Conservation (phyloP, 306 rosid genomes). For the Lathyrus oleraceus region DNA sequence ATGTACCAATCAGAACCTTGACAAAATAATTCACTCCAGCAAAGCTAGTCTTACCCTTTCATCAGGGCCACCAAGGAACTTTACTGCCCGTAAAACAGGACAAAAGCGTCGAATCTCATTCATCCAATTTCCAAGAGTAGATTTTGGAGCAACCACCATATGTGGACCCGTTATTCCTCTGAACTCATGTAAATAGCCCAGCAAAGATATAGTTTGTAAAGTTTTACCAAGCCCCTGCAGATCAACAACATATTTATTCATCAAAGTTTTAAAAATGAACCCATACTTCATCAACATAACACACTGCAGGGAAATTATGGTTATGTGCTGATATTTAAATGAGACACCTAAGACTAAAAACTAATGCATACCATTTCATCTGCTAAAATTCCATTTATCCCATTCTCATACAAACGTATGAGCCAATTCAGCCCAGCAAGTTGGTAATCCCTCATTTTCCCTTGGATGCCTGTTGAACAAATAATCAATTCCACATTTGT, state of each 20-base stretch:
- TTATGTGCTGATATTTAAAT: constrained; percentile 1
- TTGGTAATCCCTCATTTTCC: constrained; percentile 98
- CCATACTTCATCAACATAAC: constrained; percentile 3
- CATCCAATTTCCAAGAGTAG: constrained; percentile 99
- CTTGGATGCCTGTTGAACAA: constrained; percentile 76
- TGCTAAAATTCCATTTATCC: constrained; percentile 97
- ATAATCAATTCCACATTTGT: constrained; percentile 27
- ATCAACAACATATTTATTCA: constrained; percentile 21
- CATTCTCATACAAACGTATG: constrained; percentile 90
- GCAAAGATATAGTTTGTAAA: constrained; percentile 87
- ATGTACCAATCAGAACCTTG: background rate
- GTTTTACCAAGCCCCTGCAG: constrained; percentile 97
- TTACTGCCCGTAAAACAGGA: constrained; percentile 77
- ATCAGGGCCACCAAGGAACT: constrained; percentile 97
- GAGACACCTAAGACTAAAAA: background rate
- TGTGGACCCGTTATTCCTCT: constrained; percentile 94
- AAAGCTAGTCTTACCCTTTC: constrained; percentile 67
- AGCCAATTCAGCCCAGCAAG: constrained; percentile 99
- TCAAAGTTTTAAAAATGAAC: constrained; percentile 13
- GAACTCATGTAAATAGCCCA: constrained; percentile 93
- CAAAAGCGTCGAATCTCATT: constrained; percentile 96
- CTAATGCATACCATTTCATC: constrained; percentile 84
- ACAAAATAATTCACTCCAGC: constrained; percentile 18
- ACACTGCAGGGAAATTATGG: background rate
- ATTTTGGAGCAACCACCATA: constrained; percentile 99